Evolutionary conservation across 805 yeast genomes (phyloP), one percentile per base, ranked within the genome.

Genomic region (Kuraishia cidri): DNA sequence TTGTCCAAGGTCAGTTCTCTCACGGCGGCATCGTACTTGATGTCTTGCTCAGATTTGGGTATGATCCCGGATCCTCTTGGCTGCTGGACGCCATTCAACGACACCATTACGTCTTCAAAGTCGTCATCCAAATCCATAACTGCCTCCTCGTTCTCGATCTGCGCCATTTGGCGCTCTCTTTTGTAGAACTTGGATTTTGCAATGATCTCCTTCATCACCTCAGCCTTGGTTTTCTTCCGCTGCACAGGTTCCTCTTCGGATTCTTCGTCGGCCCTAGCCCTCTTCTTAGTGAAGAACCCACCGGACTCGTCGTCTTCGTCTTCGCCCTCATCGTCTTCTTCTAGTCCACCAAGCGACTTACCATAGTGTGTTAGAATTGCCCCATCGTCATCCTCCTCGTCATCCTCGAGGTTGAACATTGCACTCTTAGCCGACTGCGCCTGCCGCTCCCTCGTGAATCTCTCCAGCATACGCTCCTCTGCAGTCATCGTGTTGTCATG

Each of bases 401-500:
- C 77, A 42, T 81, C 92, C 19, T 84, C 90, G 32, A 88, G 71
- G 48, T 83, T 80, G 46, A 75, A 90, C 40, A 83, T 48, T 20
- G 76, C 72, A 26, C 66, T 61, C 43, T 69, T 77, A n/a, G 73
- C 60, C 2, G 70, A 52, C 37, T 70, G 69, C 12, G 68, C 47
- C 53, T 86, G 94, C 51, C 83, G 70, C 61, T 90, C 97, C 36
- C 79, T 75, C 4, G 96, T 84, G 62, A 86, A 92, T 62, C 98
- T 77, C 50, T 82, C 95, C 58, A 92, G 71, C 95, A 87, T 87
- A 55, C 82, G 85, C 44, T 92, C 96, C 56, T 92, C 97, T 9
- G 77, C 77, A n/a, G 80, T 72, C 64, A 92, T 48, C 30, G 64
- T 55, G 6, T 64, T 54, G 54, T 85, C 79, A 41, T 72, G 71